Percentiles rank a stretch among this genome's conserved stretches.
Evolutionary conservation across 768 basidiomycete species (phyloP).

Genomic region (Pleurotus tuoliensis): DNA sequence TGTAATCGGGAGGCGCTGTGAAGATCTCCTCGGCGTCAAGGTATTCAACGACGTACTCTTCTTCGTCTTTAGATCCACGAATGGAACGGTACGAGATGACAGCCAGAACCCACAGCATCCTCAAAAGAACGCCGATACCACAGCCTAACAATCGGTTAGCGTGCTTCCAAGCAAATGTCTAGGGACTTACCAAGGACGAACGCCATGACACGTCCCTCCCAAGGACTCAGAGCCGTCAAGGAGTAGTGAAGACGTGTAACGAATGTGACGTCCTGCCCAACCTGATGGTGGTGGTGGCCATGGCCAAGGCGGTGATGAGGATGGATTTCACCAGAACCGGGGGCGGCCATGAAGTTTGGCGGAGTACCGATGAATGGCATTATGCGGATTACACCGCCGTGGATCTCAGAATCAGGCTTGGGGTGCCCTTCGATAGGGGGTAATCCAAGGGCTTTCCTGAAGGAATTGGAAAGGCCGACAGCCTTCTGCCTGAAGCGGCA

Average conservation of each 20-base stretch:
- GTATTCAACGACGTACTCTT: conserved; percentile 40
- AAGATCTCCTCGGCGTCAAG: conserved; percentile 45
- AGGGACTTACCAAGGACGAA: conserved; percentile 70
- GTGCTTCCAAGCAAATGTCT: neutral
- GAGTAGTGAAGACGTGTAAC: conserved; percentile 58
- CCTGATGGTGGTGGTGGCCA: conserved; percentile 22
- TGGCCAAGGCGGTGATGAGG: conserved; percentile 19
- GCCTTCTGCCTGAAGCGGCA: conserved; percentile 45
- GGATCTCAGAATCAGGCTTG: conserved; percentile 3
- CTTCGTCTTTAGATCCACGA: conserved; percentile 39
- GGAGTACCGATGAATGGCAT: conserved; percentile 27
- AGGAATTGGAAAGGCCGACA: conserved; percentile 45
- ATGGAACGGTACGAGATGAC: conserved; percentile 59
- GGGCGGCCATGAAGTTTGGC: conserved; percentile 1
- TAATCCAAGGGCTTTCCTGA: conserved; percentile 55
- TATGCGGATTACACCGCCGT: conserved; percentile 27
- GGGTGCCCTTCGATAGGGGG: conserved; percentile 35
- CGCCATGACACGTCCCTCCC: conserved; percentile 81
- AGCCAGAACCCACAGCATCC: conserved; percentile 75
- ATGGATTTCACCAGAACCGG: conserved; percentile 12
- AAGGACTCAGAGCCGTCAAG: conserved; percentile 66
- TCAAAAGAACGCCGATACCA: conserved; percentile 75
- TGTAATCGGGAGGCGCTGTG: conserved; percentile 55
- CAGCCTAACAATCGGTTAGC: conserved; percentile 47
- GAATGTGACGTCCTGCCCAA: conserved; percentile 39